These are phyloP conservation scores for Diaporthe vaccinii DNA, from an alignment of 2,329 filamentous ascomycete genomes.

Conservation along the genomic window DNA sequence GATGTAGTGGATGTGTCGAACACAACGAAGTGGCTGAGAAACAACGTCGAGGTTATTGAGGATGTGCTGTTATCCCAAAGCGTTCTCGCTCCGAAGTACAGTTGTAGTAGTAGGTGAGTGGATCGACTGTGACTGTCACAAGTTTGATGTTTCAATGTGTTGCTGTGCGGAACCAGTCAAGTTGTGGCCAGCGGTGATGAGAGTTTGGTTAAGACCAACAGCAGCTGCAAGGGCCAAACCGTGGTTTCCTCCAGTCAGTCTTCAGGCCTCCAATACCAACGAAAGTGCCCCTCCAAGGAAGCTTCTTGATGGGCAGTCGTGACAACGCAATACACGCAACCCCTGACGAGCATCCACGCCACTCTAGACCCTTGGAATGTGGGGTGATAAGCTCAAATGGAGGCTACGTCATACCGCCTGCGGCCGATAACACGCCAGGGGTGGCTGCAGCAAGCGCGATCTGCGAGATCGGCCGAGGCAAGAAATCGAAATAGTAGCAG, in stretches of 20 bases:
- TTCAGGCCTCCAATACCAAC: not conserved
- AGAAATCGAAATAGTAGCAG: conserved; percentile 5
- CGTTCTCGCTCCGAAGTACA: not conserved
- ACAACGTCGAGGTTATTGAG: not conserved
- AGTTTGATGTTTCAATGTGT: not conserved
- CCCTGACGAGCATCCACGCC: not conserved
- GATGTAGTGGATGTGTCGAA: not conserved
- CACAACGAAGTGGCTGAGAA: not conserved
- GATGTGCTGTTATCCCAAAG: not conserved
- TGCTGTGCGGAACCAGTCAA: not conserved
- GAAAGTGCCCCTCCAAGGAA: not conserved
- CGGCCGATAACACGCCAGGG: not conserved
- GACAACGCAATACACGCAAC: not conserved
- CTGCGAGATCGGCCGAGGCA: conserved; percentile 26
- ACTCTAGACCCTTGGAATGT: not conserved
- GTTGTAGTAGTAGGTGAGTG: not conserved
- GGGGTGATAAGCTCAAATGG: not conserved
- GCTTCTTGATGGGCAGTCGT: not conserved
- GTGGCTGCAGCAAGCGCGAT: not conserved
- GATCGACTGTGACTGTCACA: not conserved
- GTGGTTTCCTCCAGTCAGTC: not conserved
- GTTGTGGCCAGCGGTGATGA: not conserved
- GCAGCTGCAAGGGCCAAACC: not conserved
- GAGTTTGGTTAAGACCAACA: not conserved
- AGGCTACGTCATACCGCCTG: conserved; percentile 1